Percentiles rank a stretch among this genome's conserved stretches.
phyloP scores from a whole-genome alignment of 2,329 filamentous ascomycete genomes.

The Helotiales sp. region DNA sequence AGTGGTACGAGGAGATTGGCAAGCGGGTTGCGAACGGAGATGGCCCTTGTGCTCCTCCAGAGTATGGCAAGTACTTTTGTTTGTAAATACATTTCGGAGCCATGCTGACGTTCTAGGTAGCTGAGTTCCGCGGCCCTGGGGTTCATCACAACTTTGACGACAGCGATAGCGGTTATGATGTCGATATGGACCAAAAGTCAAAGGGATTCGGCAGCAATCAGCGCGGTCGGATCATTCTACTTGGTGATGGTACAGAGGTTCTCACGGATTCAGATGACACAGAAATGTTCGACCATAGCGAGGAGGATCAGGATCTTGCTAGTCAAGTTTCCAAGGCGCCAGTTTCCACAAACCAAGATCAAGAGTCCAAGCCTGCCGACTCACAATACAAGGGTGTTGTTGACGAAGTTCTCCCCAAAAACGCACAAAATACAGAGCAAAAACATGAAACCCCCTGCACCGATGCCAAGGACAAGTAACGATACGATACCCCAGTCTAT shows the following conservation, averaged over 20 bases:
- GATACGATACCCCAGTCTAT: neutral
- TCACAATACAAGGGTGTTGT: conserved; percentile 25
- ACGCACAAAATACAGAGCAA: conserved; percentile 15
- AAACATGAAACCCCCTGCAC: conserved; percentile 12
- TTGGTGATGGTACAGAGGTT: conserved; percentile 93
- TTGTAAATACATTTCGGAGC: conserved; percentile 16
- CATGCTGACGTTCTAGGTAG: conserved; percentile 46
- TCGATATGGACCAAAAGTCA: conserved; percentile 66
- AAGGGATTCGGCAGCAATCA: conserved; percentile 69
- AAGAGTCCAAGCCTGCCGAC: conserved; percentile 16
- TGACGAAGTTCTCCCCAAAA: conserved; percentile 18
- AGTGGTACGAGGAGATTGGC: conserved; percentile 97
- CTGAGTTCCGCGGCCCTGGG: conserved; percentile 81
- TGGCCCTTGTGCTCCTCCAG: conserved; percentile 95
- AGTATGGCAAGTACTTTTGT: conserved; percentile 75
- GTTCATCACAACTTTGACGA: conserved; percentile 83
- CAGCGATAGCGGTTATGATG: conserved; percentile 74
- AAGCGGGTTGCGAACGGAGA: conserved; percentile 94
- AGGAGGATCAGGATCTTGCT: conserved; percentile 79
- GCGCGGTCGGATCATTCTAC: conserved; percentile 83
- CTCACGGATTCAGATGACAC: conserved; percentile 85
- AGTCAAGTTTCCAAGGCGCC: conserved; percentile 74
- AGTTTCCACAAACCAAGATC: conserved; percentile 28
- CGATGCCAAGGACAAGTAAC: conserved; percentile 18
- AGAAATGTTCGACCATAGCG: conserved; percentile 91